Conservation (phyloP, 768 basidiomycete genomes). For the Coprinellus aureogranulatus region DNA sequence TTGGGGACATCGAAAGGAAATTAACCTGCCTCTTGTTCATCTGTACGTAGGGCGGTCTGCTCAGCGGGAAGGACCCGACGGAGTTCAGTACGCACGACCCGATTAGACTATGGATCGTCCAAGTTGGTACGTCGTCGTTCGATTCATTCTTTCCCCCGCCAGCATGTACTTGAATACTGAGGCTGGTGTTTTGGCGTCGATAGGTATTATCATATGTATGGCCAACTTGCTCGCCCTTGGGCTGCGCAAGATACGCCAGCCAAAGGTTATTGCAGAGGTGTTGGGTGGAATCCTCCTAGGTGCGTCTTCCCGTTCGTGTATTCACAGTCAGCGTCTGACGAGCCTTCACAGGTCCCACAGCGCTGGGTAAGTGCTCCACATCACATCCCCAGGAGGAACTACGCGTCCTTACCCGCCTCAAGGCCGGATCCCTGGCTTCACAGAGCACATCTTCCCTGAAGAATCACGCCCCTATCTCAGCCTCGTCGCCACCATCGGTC, state of each 20-base stretch:
- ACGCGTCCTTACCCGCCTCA: not conserved
- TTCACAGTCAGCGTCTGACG: not conserved
- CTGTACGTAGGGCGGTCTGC: constrained; percentile 61
- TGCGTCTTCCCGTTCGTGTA: constrained; percentile 18
- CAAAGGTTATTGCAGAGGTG: constrained; percentile 80
- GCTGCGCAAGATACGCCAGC: constrained; percentile 77
- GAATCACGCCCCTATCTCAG: constrained; percentile 73
- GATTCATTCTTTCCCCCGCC: constrained; percentile 4
- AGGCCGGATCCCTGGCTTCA: constrained; percentile 88
- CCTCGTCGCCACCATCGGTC: constrained; percentile 85
- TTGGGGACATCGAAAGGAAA: not conserved
- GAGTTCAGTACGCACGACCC: constrained; percentile 66
- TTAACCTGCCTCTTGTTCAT: not conserved
- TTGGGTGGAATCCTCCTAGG: constrained; percentile 89
- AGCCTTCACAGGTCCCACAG: constrained; percentile 44
- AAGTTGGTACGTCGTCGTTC: constrained; percentile 57
- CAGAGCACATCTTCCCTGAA: constrained; percentile 76
- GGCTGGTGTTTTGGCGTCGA: not conserved
- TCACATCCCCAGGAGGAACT: not conserved
- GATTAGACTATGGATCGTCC: constrained; percentile 72
- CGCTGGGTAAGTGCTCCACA: constrained; percentile 38
- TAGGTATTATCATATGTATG: constrained; percentile 80
- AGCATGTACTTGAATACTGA: not conserved
- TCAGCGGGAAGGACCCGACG: constrained; percentile 74
- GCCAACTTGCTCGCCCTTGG: constrained; percentile 72